Evolutionary conservation across 169 alveolate species (phyloP).

Genomic region (Plasmodium relictum): DNA sequence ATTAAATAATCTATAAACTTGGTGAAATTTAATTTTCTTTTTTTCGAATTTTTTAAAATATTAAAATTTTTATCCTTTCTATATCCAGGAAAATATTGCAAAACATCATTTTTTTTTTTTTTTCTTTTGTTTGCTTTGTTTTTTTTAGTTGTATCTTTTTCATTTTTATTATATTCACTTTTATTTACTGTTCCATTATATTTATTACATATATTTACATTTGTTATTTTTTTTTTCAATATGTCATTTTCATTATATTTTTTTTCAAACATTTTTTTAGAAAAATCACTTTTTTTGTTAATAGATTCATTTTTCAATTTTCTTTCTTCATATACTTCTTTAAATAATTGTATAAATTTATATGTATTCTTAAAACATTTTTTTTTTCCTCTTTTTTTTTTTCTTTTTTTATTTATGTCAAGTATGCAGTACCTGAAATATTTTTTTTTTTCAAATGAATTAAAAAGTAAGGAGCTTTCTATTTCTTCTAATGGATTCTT

Average conservation of each 20-base stretch:
- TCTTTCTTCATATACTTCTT: constrained; percentile 7
- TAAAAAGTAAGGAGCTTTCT: too few species aligned
- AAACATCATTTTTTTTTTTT: constrained; percentile 10
- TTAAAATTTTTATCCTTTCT: background rate
- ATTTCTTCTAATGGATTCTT: too few species aligned
- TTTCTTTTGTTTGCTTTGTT: background rate
- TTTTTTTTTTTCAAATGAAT: background rate
- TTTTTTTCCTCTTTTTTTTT: background rate
- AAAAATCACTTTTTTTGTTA: too few species aligned
- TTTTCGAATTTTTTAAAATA: constrained; percentile 2
- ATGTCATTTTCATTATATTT: too few species aligned
- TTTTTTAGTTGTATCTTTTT: background rate
- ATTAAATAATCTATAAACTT: constrained; percentile 2
- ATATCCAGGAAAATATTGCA: constrained; percentile 19
- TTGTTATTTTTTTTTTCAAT: too few species aligned
- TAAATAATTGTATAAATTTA: constrained; percentile 18
- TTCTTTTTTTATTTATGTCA: background rate
- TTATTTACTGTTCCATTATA: background rate
- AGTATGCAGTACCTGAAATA: background rate
- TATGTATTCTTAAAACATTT: background rate
- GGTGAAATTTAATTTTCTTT: background rate
- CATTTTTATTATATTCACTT: background rate
- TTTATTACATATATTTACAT: too few species aligned
- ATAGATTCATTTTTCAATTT: background rate
- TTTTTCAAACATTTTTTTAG: too few species aligned